Evolutionary conservation across 2,329 filamentous ascomycete species (phyloP), one percentile per base, ranked within the genome.

Genomic region (Ophiostoma ulmi): DNA sequence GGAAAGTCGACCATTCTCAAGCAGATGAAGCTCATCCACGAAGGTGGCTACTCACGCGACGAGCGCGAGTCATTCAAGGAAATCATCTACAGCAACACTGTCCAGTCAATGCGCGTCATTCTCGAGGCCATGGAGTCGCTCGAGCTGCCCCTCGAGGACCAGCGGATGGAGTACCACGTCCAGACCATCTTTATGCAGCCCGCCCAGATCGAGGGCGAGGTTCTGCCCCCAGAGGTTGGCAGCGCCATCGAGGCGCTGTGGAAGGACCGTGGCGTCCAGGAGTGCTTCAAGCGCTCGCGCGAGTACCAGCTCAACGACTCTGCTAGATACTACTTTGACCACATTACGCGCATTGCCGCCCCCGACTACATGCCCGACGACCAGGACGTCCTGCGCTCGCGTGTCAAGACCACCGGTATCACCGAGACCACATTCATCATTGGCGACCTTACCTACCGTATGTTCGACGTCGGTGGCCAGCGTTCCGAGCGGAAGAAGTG

Each of bases 111-210:
- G 87, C 87, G 87, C 75, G 87, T 89, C 76, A 89, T 90, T 70
- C 84, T 90, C 72, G 87, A 90, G 80, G 87, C 88, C 63, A 90
- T 90, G 87, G 87, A 89, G 79, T 88, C 87, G 22, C 83, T 90
- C 52, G 87, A 89, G 81, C 85, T 97, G 31, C 94, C 94, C 35
- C 88, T 97, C 70, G 92, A 95, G 80, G 93, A 97, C 79, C 91
- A 92, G 80, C 90, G 92, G 77, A 93, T 94, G 85, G 94, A 97
- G 82, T 97, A 97, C 83, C 94, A 97, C 80, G 94, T 97, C 71
- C 93, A 97, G 84, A 97, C 94, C 78, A 96, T 97, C 80, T 97
- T 97, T 86, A 97, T 97, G 92, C 94, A 97, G 80, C 94, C 94
- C 68, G 91, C 93, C 74, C 94, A 97, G 84, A 97, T 97, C 74